Base-by-base conservation (phyloP, 345 rosid genomes). In the Aethionema arabicum region DNA sequence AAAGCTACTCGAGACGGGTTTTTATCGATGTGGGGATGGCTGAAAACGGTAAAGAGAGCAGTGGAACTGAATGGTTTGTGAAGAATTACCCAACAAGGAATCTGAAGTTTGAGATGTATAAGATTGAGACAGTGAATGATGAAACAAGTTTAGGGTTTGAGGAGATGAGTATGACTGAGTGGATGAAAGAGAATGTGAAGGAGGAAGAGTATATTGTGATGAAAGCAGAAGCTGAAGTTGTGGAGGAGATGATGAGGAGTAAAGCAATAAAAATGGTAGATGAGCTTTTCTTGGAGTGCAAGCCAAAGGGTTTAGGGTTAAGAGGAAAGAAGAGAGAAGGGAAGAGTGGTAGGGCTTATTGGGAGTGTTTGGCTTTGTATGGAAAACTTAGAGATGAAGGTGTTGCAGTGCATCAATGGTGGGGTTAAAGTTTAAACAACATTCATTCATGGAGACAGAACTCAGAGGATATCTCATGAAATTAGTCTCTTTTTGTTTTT, bases 281-380 rank as follows among this genome's bases (percentile, higher is more conserved):
- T 58, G 96, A 89, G 77, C 82, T 86, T 43, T 89, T 83, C 84
- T 73, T 89, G 89, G 96, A 86, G 43, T 87, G 90, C 77, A 87
- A 77, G 77, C 90, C 88, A 33, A 67, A 68, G 53, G 75, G 83
- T 32, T 66, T 55, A 39, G 77, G 72, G 56, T 9, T 55, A 48
- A 68, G 54, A n/a, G 76, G 46, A 52, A 63, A 63, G 53, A 71
- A 38, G 56, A 59, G 52, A 63, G 67, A 61, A 45, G 68, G 60
- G 14, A 56, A 79, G 43, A 74, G 75, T 61, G 68, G 74, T 62
- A 83, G 82, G 73, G 85, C 85, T 67, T 87, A 90, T 8, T 87
- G 92, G 92, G 82, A 87, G 48, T 90, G 95, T 44, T 75, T 90
- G 79, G 90, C 97, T 61, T 51, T 87, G 72, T 87, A 83, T 42